phyloP scores from a whole-genome alignment of 1,284 basidiomycete species.

The Mycosarcoma mackinlayi region DNA sequence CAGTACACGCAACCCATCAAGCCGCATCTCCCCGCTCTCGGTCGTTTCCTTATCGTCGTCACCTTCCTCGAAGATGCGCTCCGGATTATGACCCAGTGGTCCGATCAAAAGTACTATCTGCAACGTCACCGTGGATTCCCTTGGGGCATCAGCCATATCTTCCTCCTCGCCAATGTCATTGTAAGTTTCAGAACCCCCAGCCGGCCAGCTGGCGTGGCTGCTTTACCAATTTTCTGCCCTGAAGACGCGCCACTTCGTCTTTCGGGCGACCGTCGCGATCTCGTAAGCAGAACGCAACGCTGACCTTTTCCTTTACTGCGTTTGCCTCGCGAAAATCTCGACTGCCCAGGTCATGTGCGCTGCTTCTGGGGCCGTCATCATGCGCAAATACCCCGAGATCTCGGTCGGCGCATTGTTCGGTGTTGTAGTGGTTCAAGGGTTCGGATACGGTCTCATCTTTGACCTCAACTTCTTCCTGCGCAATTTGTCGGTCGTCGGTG shows the following conservation, averaged over 20 bases:
- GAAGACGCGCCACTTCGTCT: too few species aligned
- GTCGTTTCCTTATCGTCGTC: constrained; percentile 95
- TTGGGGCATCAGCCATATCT: constrained; percentile 91
- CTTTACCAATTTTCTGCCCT: too few species aligned
- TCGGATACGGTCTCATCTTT: constrained; percentile 93
- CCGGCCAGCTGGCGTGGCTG: background rate
- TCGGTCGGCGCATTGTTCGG: constrained; percentile 87
- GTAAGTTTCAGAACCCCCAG: constrained; percentile 74
- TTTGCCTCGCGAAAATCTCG: background rate
- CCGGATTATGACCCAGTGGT: constrained; percentile 92
- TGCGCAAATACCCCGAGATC: constrained; percentile 86
- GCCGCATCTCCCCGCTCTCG: constrained; percentile 93
- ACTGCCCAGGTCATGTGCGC: constrained; percentile 76
- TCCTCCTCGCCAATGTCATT: constrained; percentile 89
- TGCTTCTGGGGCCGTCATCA: constrained; percentile 87
- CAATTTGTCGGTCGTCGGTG: constrained; percentile 90
- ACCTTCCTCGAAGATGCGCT: constrained; percentile 98
- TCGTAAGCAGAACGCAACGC: background rate
- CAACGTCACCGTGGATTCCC: constrained; percentile 86
- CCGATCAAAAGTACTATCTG: constrained; percentile 83
- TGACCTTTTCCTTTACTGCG: background rate
- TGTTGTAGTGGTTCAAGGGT: constrained; percentile 91
- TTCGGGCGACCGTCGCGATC: too few species aligned
- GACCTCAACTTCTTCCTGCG: constrained; percentile 99
- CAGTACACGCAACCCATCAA: constrained; percentile 91